Evolutionary conservation across 2,329 filamentous ascomycete genomes (phyloP).

Genomic region (Tolypocladium cylindrosporum): DNA sequence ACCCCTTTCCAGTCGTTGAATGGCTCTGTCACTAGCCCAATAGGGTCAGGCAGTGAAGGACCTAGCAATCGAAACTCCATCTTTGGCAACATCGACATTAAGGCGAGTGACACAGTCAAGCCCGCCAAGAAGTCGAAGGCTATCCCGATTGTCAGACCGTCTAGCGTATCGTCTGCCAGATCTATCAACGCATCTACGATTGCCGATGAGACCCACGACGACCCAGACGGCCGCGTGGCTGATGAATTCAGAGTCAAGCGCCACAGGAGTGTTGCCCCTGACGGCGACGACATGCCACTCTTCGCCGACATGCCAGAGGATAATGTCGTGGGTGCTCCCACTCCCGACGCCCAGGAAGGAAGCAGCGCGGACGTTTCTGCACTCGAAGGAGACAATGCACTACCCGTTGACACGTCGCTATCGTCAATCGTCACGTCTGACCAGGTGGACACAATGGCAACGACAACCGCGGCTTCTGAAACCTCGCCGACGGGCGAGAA

Average conservation of each 20-base stretch:
- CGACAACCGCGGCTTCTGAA: conserved; percentile 42
- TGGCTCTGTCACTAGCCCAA: conserved; percentile 35
- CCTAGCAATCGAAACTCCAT: conserved; percentile 41
- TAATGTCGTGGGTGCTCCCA: conserved; percentile 3
- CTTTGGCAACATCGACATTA: conserved; percentile 60
- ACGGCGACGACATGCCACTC: conserved; percentile 62
- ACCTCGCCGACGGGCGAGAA: conserved; percentile 38
- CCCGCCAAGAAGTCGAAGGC: conserved; percentile 68
- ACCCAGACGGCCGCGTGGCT: conserved; percentile 46
- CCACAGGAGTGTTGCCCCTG: conserved; percentile 51
- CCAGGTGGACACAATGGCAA: conserved; percentile 41
- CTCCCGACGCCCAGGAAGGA: conserved; percentile 12
- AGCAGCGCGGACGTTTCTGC: conserved; percentile 14
- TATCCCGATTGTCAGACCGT: conserved; percentile 66
- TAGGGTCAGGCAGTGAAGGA: conserved; percentile 33
- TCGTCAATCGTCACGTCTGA: conserved; percentile 44
- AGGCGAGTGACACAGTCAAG: conserved; percentile 51
- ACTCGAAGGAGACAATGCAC: conserved; percentile 30
- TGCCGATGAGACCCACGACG: conserved; percentile 15
- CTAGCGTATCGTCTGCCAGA: conserved; percentile 35
- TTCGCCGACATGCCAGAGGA: conserved; percentile 51
- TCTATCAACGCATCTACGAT: conserved; percentile 11
- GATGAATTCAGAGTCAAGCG: conserved; percentile 68
- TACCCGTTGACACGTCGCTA: conserved; percentile 38
- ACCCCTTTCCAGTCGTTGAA: conserved; percentile 47